Conservation (phyloP, 2,329 filamentous ascomycete species). For the Aspergillus ochraceoroseus region DNA sequence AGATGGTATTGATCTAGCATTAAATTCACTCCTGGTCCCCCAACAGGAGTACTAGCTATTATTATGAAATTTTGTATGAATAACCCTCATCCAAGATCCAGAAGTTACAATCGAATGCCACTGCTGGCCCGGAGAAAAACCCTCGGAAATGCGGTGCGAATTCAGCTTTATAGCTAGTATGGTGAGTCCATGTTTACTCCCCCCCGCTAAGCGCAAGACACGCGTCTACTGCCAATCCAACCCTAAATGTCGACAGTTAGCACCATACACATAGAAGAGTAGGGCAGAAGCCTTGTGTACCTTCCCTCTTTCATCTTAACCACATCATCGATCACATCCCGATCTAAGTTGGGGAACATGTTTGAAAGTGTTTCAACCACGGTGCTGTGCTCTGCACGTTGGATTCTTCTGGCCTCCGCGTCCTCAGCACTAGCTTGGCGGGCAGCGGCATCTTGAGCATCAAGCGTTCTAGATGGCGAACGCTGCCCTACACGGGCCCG, state of each 20-base stretch:
- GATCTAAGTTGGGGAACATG: constrained; percentile 95
- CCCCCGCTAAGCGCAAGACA: constrained; percentile 63
- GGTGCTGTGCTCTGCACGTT: constrained; percentile 78
- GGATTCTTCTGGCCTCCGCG: constrained; percentile 78
- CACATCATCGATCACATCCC: constrained; percentile 92
- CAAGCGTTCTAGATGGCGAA: constrained; percentile 46
- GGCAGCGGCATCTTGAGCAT: constrained; percentile 81
- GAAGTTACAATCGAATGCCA: no score
- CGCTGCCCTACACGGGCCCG: constrained; percentile 23
- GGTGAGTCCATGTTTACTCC: no score
- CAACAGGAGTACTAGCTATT: constrained; percentile 1
- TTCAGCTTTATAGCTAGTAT: no score
- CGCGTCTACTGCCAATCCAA: constrained; percentile 79
- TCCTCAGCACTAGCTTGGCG: constrained; percentile 84
- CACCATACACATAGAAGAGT: no score
- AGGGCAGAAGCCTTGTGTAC: constrained; percentile 62
- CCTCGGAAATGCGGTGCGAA: no score
- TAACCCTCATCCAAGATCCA: neutral
- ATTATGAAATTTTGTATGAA: neutral
- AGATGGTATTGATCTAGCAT: neutral
- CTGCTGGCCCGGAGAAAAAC: no score
- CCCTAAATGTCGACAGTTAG: constrained; percentile 47
- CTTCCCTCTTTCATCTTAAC: constrained; percentile 92
- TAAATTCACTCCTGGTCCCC: neutral
- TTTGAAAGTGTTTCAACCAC: constrained; percentile 89